Base-by-base conservation (phyloP, 495 filamentous ascomycete species). In the Aspergillus egyptiacus region DNA sequence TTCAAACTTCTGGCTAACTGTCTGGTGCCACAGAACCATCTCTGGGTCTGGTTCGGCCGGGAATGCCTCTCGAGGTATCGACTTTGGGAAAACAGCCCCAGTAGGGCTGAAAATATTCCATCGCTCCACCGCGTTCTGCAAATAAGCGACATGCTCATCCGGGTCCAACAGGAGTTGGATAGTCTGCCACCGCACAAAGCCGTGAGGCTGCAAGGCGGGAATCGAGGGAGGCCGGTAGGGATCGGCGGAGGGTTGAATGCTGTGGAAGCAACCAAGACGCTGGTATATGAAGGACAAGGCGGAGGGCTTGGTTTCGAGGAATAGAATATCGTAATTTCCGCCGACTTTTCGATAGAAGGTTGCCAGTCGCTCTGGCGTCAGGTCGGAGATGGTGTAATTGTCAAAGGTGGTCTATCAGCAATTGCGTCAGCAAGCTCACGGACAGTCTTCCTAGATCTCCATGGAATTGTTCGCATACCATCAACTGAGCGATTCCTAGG, bases 161-260 rank as follows among this genome's bases (percentile, higher is more conserved):
- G 94, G 93, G 44, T 84, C 87, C 10, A 97, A 77, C 24, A 97
- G 74, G 23, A 95, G 69, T 67, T 97, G 89, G 13, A 98, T 89
- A 2, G 87, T 86, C 73, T 96, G 87, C 91, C 91, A 98, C 59
- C 84, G 82, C 32, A 91, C 83, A 62, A 95, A 98, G 19, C 93
- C 93, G 53, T 78, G 80, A 0, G 76, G 72, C 31, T 89, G 90
- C 46, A 98, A 70, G 11, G 89, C 86, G 8, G 93, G 93, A 30
- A 95, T 75, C 1, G 78, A 80, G 0, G 93, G 93, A 9, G 82
- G 67, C 2, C 77, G 74, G 59, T 84, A 95, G 36, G 85, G 81
- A 54, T 91, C 79, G 10, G 73, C 67, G 15, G 81, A 79, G 0
- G 85, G 84, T 45, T 84, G 83, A 10, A 91, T 76, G 24, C 78